Evolutionary conservation across 805 yeast species (phyloP), one percentile per base, ranked within the genome.

Genomic region (Lipomyces starkeyi): DNA sequence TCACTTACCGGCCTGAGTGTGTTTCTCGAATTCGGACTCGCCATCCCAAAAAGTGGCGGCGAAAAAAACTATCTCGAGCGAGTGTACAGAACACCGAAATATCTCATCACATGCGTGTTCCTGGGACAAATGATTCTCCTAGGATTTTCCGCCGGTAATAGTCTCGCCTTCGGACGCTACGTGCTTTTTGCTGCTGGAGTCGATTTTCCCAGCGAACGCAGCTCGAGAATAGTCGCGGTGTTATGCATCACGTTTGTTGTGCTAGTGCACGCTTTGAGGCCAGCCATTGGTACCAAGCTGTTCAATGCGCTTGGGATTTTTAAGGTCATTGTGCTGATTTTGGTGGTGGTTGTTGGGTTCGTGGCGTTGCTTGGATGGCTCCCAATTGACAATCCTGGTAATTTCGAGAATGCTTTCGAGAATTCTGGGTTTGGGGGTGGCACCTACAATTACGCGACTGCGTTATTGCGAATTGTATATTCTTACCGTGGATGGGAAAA

Each of bases 401-500:
- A 82, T 70, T 83, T 83, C 67, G 59, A 76, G 29, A 64, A 80
- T 58, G 72, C 82, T 58, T 86, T 85, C 80, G 69, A 71, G 43
- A 74, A 77, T 60, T 81, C 81, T 62, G 80, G 81, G 1, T 77
- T 78, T 22, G 82, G 82, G 57, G 79, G 82, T 1, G 83, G 86
- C 1, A 77, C 79, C 11, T 88, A 86, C 73, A 83, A 85, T 52
- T 74, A 83, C 6, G 82, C 90, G 1, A 87, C 87, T 49, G 90
- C 88, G 0, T 74, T 87, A 43, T 75, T 87, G 49, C 85, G 88
- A 61, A 83, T 88, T 29, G 85, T 88, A 14, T 87, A 87, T 73
- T 86, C 90, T 0, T 87, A 86, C 76, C 84, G 87, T 67, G 91
- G 91, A 4, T 87, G 91, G 90, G 91, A 88, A 71, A 87, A 87